These are phyloP conservation scores for Didymella pinodella DNA, from an alignment of 2,329 filamentous ascomycete species.

Conservation along the genomic window DNA sequence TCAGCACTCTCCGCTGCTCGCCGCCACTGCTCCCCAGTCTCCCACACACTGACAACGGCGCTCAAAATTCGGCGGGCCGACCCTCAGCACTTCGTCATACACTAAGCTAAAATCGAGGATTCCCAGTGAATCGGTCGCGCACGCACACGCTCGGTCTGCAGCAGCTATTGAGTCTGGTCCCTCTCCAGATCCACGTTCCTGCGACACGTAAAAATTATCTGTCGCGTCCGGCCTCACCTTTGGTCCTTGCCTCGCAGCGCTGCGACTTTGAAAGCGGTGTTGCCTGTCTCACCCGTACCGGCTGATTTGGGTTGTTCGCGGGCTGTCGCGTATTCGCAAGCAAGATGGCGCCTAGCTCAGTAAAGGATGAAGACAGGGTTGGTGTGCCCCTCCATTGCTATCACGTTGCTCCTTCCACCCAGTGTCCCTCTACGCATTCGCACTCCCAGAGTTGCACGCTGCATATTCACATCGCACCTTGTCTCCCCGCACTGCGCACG, in stretches of 20 bases:
- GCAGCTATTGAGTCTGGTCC: slow-evolving; percentile 2
- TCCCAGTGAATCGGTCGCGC: slow-evolving; percentile 34
- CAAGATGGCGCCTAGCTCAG: slow-evolving; percentile 45
- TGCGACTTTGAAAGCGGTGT: slow-evolving; percentile 29
- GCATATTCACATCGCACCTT: neutral
- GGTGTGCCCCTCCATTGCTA: slow-evolving; percentile 38
- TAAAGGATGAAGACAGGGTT: slow-evolving; percentile 48
- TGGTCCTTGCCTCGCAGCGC: slow-evolving; percentile 20
- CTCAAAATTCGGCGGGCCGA: slow-evolving; percentile 43
- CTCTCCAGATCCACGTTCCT: slow-evolving; percentile 15
- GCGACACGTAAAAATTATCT: slow-evolving; percentile 34
- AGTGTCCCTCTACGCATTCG: slow-evolving; percentile 24
- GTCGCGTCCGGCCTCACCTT: slow-evolving; percentile 25
- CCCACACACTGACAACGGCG: slow-evolving; percentile 24
- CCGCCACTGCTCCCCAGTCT: slow-evolving; percentile 13
- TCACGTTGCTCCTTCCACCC: slow-evolving; percentile 25
- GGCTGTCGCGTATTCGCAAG: slow-evolving; percentile 30
- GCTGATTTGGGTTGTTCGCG: slow-evolving; percentile 22
- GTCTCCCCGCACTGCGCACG: slow-evolving; percentile 7
- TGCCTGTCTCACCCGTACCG: slow-evolving; percentile 28
- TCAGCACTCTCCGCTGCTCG: slow-evolving; percentile 10
- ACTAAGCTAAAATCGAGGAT: slow-evolving; percentile 35
- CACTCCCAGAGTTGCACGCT: slow-evolving; percentile 10
- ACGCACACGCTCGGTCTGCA: slow-evolving; percentile 21
- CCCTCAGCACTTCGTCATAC: slow-evolving; percentile 42